Evolutionary conservation across 1,139 yeast species (phyloP), one percentile per base, ranked within the genome.

Genomic region (Nakaseomyces uthaithaninus): DNA sequence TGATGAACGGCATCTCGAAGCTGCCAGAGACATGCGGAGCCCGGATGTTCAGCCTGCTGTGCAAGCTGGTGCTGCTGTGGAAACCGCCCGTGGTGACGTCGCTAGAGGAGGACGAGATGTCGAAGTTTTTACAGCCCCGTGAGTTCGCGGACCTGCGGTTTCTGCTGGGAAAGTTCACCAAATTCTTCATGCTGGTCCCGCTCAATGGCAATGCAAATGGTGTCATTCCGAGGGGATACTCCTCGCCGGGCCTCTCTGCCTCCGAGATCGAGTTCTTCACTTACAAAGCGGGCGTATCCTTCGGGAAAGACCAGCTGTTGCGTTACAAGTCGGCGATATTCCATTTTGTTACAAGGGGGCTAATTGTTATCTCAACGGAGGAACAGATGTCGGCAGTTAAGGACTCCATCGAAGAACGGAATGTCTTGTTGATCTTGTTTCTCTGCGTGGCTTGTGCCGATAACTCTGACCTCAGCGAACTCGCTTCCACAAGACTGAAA

Each of bases 371-470:
- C 23, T 24, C 33, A 7, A 22, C 23, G 4, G 25, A 18, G 11
- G 34, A 37, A 17, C 39, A 37, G n/a, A 19, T 31, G 25, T 19
- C 25, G 5, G 25, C 12, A 4, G 25, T 25, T 16, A 12, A 15
- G 8, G 17, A 20, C 15, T 9, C 20, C 11, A 28, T 15, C 3
- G 38, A 38, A n/a, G 24, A 26, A 14, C 16, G 15, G 11, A 59
- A 55, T 24, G 48, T 49, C 3, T 43, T 53, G 24, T 51, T 68
- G 22, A 54, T 67, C 1, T 48, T 72, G 3, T 72, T 80, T 1
- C 62, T 79, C 2, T 56, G 83, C n/a, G 65, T 82, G 23, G 94
- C 85, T 0, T 68, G 83, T 1, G 68, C 74, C 12, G 94, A 84
- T 53, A 57, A 74, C 0, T 68, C 74, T 9, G 70, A 82, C 0